Evolutionary conservation across 345 rosid genomes (phyloP), one percentile per base, ranked within the genome.

Genomic region (Linum trigynum): DNA sequence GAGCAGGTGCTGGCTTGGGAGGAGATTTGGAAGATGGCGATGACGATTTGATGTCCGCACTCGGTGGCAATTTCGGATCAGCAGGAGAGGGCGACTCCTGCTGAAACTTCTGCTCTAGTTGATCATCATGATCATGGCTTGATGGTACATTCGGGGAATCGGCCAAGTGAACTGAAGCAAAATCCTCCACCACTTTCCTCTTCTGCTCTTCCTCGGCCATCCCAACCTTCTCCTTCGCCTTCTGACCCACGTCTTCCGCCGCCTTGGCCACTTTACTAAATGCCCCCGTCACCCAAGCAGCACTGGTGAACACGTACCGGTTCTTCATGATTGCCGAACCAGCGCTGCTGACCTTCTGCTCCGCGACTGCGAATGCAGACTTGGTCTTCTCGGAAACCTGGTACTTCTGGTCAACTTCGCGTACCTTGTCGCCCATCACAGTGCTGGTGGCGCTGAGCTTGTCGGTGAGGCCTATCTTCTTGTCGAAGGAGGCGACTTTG

Each of bases 361-460:
- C 99, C 0, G 99, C 96, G 42, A 78, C 91, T 7, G 92, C 85
- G 50, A 88, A 83, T 55, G 99, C 96, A 7, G 91, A 84, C 67
- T 88, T 94, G 16, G 99, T 87, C 81, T 90, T 94, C 83, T 84
- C 99, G 0, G 99, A 85, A 50, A 94, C 97, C 75, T 90, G 99
- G 75, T 80, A 90, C 77, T 88, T 94, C 78, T 83, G 84, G 75
- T 94, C 99, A 71, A 87, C 96, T 79, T 88, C 97, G 57, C 97
- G 81, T 39, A 90, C 96, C 74, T 88, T 94, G 69, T 79, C 95
- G 32, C 99, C 69, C 58, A 88, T 90, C 16, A 82, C 86, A 23
- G 84, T 48, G 4, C 97, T 86, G 39, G 96, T 86, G 9, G 84
- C 91, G 64, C 74, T 84, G 59, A 94, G 80, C 84, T 94, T 94